Percentiles rank a stretch among this genome's conserved stretches.
These are phyloP conservation scores for Raffaelea deltoideospora DNA, from an alignment of 2,329 filamentous ascomycete genomes.

Conservation along the genomic window DNA sequence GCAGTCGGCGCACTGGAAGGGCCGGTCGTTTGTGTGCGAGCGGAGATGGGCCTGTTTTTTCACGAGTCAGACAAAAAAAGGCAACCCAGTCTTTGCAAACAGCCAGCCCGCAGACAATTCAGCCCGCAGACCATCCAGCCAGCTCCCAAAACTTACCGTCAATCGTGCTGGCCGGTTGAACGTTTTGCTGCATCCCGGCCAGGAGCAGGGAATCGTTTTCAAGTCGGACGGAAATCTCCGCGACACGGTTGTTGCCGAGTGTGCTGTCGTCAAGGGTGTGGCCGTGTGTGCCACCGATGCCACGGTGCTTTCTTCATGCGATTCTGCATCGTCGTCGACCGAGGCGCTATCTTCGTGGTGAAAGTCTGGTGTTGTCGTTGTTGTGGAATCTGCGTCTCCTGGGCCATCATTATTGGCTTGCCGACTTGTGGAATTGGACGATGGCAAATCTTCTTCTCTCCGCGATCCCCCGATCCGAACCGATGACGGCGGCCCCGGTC, in stretches of 20 bases:
- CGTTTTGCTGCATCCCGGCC: slow-evolving; percentile 59
- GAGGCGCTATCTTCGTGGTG: too few relatives aligned
- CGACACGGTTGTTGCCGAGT: slow-evolving; percentile 3
- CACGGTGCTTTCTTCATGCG: background rate
- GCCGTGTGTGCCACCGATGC: slow-evolving; percentile 3
- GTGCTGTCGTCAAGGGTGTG: slow-evolving; percentile 7
- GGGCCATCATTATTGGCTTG: background rate
- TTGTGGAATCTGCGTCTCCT: too few relatives aligned
- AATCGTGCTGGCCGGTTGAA: slow-evolving; percentile 80
- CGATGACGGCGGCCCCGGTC: background rate
- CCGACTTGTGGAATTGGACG: too few relatives aligned
- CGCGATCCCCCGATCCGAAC: too few relatives aligned
- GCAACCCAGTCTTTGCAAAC: too few relatives aligned
- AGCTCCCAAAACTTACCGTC: slow-evolving; percentile 19
- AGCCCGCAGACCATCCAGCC: too few relatives aligned
- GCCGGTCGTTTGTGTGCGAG: slow-evolving; percentile 73
- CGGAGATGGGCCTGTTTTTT: slow-evolving; percentile 60
- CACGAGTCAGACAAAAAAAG: too few relatives aligned
- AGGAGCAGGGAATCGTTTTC: slow-evolving; percentile 66
- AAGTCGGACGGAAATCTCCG: slow-evolving; percentile 47
- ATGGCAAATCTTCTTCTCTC: too few relatives aligned
- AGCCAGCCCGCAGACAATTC: too few relatives aligned
- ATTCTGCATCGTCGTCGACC: background rate
- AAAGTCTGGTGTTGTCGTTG: too few relatives aligned
- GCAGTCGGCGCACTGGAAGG: slow-evolving; percentile 62